These are phyloP conservation scores for Flagelloscypha sp. DNA, from an alignment of 768 basidiomycete species.

Conservation along the genomic window DNA sequence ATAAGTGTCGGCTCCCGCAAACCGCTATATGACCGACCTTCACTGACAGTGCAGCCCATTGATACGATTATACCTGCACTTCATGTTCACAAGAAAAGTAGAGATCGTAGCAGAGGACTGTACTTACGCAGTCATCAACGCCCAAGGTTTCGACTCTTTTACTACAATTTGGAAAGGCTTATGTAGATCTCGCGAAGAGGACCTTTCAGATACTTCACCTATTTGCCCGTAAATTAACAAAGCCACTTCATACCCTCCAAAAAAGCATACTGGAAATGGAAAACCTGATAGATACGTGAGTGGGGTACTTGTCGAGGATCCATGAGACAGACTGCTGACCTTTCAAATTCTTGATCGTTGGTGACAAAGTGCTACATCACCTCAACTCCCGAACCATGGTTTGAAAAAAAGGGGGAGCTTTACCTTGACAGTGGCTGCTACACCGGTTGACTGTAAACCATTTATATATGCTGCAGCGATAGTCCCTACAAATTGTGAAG, in stretches of 20 bases:
- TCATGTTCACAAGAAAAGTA: no score
- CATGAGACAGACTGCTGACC: constrained; percentile 21
- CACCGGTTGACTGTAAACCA: constrained; percentile 49
- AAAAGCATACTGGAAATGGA: constrained; percentile 34
- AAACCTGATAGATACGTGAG: constrained; percentile 19
- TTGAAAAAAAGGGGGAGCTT: no score
- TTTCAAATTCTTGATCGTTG: constrained; percentile 57
- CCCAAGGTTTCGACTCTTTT: constrained; percentile 46
- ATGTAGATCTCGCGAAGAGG: constrained; percentile 61
- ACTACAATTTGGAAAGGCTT: constrained; percentile 56
- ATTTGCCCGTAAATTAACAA: not conserved
- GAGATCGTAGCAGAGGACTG: not conserved
- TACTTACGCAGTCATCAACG: constrained; percentile 49
- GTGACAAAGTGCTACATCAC: constrained; percentile 54
- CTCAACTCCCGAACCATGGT: no score
- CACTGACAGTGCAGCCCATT: not conserved
- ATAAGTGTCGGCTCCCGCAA: no score
- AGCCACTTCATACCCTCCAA: not conserved
- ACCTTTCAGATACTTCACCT: constrained; percentile 47
- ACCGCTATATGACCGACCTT: no score
- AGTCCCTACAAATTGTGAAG: no score
- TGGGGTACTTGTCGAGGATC: not conserved
- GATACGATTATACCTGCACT: no score
- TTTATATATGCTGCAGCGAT: constrained; percentile 56
- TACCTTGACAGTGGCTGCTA: constrained; percentile 58